phyloP scores from a whole-genome alignment of 331 rosid genomes.

The Stylosanthes scabra region DNA sequence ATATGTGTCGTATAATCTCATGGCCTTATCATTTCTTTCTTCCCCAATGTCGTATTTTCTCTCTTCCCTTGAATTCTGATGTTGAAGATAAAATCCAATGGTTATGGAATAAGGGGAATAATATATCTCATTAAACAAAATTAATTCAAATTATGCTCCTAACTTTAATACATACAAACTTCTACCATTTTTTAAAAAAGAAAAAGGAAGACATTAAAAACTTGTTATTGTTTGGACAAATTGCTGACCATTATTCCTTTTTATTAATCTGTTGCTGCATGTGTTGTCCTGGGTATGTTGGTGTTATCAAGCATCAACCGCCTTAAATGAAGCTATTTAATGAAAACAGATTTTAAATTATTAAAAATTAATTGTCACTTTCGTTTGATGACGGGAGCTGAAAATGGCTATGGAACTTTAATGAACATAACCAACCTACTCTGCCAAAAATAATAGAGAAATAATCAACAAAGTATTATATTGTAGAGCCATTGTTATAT shows the following conservation, averaged over 20 bases:
- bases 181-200: too few relatives aligned
- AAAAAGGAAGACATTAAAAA: too few relatives aligned
- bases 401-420: not conserved
- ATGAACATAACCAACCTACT: not conserved
- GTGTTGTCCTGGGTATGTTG: not conserved
- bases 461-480: not conserved
- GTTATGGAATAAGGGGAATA: too few relatives aligned
- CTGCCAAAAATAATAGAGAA: not conserved
- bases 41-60: too few relatives aligned
- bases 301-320: not conserved
- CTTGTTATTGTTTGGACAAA: too few relatives aligned
- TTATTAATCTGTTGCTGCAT: not conserved
- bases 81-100: too few relatives aligned
- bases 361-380: not conserved
- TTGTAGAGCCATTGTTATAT: not conserved
- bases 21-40: too few relatives aligned
- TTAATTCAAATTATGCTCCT: too few relatives aligned
- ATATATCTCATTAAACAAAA: too few relatives aligned
- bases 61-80: too few relatives aligned
- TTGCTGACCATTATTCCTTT: not conserved
- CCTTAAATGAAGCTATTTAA: not conserved
- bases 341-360: not conserved
- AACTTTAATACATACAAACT: too few relatives aligned
- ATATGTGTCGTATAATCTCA: too few relatives aligned
- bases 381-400: not conserved